Percentiles rank a stretch among this genome's conserved stretches.
Conservation (phyloP, 78 protist species). For the Blattamonas nauphoetae region DNA sequence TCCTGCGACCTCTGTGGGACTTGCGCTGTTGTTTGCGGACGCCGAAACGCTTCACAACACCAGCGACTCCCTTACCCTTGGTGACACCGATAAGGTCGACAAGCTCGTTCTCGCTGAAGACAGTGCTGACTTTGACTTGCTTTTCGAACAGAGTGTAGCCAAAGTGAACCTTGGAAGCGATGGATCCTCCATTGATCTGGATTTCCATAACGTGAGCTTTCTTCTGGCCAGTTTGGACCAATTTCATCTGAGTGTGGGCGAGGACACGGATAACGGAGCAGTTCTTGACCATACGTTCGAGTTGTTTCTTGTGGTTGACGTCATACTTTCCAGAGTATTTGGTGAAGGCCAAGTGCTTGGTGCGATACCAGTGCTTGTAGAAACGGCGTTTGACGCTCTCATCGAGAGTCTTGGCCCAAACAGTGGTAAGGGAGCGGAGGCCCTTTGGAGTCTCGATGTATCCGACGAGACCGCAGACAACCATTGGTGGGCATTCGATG, state of each 20-base stretch:
- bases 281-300: constrained; percentile 82
- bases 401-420: constrained; percentile 89
- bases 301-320: constrained; percentile 47
- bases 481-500: constrained; percentile 97
- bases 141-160: constrained; percentile 83
- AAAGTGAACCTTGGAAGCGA: constrained; percentile 87
- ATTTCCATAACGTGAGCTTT: constrained; percentile 98
- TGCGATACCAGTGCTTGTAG: constrained; percentile 93
- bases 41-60: constrained; percentile 96
- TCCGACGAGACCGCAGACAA: constrained; percentile 96
- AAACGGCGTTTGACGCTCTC: constrained; percentile 72
- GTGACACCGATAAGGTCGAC: constrained; percentile 92
- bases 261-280: constrained; percentile 92
- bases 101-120: constrained; percentile 82
- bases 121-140: constrained; percentile 68
- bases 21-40: constrained; percentile 91
- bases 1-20: constrained; percentile 98
- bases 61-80: constrained; percentile 96
- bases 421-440: constrained; percentile 92
- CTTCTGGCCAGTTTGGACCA: constrained; percentile 77
- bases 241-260: constrained; percentile 92
- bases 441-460: constrained; percentile 88
- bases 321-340: constrained; percentile 63
- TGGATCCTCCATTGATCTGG: constrained; percentile 98
- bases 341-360: constrained; percentile 94